Evolutionary conservation across 352 stramenopile genomes (phyloP), one percentile per base, ranked within the genome.

Genomic region (Phytophthora litchii): DNA sequence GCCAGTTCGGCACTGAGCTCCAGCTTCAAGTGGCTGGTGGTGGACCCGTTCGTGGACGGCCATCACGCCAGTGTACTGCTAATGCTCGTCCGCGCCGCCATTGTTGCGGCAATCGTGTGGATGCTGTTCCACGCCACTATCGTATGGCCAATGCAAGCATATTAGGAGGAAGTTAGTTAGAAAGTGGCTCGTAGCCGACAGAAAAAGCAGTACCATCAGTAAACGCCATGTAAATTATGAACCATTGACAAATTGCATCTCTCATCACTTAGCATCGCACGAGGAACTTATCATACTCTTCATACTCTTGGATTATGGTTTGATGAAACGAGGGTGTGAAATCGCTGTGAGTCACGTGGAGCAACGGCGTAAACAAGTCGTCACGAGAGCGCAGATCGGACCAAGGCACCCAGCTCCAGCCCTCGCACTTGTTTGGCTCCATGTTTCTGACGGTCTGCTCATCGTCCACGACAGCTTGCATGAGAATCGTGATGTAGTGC

Each of bases 401-500:
- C 77, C 78, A 94, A 3, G 61, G 53, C 51, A 85, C 58, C 83
- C 85, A 94, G 37, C 55, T 54, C 85, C 85, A 94, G 43, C 83
- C 83, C 37, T 86, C 81, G 59, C 86, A 94, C 64, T 94, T 94
- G 75, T 87, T 51, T 1, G 83, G 83, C 68, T 94, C 86, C 83
- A 92, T 93, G 68, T 91, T 90, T 38, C 62, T 61, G 25, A 82
- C 60, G 23, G 64, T 68, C 54, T 92, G 80, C 27, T 61, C 59
- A 21, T 70, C 53, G n/a, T 67, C 57, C 32, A 94, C 77, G 3
- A 50, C 50, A 3, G 83, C 82, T 43, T 92, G 80, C 78, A 92
- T 89, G 46, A 93, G 82, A 58, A 94, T 89, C 37, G 86, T 94
- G 49, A 92, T 91, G 70, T 92, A 94, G 64, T 94, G 85, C 54